A percentile compares a stretch with the other conserved stretches of the same genome.
phyloP scores from a whole-genome alignment of 2,329 filamentous ascomycete genomes.

The Chaetomiaceae sp. region DNA sequence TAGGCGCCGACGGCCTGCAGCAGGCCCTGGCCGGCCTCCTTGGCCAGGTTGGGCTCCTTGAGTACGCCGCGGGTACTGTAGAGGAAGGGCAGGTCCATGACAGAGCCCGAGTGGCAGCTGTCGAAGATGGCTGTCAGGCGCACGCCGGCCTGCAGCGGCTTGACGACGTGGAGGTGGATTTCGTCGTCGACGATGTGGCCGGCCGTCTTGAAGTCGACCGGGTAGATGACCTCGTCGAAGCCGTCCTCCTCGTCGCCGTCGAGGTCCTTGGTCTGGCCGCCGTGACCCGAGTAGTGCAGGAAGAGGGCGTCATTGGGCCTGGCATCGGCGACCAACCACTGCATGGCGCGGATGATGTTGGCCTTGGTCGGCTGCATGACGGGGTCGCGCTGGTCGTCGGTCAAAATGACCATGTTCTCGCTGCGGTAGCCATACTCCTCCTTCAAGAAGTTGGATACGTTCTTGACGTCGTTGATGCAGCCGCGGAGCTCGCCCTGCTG shows the following conservation, averaged over 20 bases:
- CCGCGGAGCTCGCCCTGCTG: conserved; percentile 65
- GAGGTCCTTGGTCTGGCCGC: conserved; percentile 65
- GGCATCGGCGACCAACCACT: conserved; percentile 67
- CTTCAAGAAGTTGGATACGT: conserved; percentile 65
- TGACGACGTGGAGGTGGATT: conserved; percentile 72
- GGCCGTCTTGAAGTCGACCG: conserved; percentile 62
- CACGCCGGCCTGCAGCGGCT: conserved; percentile 71
- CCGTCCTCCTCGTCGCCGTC: conserved; percentile 75
- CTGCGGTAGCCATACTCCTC: conserved; percentile 63
- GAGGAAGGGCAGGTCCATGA: conserved; percentile 70
- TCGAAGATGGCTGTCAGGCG: conserved; percentile 79
- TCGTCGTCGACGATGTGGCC: conserved; percentile 74
- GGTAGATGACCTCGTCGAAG: conserved; percentile 73
- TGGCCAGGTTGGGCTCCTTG: conserved; percentile 75
- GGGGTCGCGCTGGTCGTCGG: conserved; percentile 65
- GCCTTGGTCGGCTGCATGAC: conserved; percentile 67
- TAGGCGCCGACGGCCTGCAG: conserved; percentile 71
- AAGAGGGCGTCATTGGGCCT: conserved; percentile 70
- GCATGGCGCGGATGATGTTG: conserved; percentile 69
- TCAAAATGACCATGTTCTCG: conserved; percentile 75
- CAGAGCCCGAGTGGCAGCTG: conserved; percentile 73
- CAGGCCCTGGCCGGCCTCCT: conserved; percentile 68
- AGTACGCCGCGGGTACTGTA: conserved; percentile 75
- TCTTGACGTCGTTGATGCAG: conserved; percentile 77
- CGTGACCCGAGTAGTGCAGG: conserved; percentile 75